phyloP scores from a whole-genome alignment of 2,329 filamentous ascomycete species.

The Aquanectria penicillioides region DNA sequence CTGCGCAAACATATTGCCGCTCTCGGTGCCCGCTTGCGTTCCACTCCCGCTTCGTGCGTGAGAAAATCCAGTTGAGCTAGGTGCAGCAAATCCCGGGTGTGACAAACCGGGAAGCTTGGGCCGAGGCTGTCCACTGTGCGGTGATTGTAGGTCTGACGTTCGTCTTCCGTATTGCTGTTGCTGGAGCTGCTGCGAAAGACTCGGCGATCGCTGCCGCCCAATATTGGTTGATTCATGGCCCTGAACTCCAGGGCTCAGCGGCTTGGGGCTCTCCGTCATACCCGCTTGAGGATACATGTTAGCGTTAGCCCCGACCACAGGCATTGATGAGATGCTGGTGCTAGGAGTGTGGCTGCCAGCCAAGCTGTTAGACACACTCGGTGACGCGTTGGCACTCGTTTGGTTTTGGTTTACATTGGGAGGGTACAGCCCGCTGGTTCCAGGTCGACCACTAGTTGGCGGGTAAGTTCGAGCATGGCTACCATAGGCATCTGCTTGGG shows the following conservation, averaged over 20 bases:
- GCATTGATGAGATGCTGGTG: constrained; percentile 60
- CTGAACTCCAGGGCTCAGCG: constrained; percentile 74
- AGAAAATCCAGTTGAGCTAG: constrained; percentile 43
- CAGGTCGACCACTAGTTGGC: constrained; percentile 67
- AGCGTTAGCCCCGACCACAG: constrained; percentile 57
- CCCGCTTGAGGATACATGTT: constrained; percentile 76
- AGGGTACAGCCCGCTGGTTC: constrained; percentile 67
- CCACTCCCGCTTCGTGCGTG: constrained; percentile 57
- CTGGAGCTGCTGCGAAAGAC: constrained; percentile 70
- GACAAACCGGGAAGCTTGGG: constrained; percentile 51
- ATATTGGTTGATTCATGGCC: constrained; percentile 62
- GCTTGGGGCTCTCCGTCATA: constrained; percentile 89
- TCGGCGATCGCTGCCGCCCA: constrained; percentile 71
- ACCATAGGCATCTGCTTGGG: constrained; percentile 58
- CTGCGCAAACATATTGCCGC: constrained; percentile 73
- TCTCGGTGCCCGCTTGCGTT: constrained; percentile 65
- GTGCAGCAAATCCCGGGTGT: constrained; percentile 48
- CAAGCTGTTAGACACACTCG: constrained; percentile 57
- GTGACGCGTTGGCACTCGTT: constrained; percentile 64
- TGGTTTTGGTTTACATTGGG: constrained; percentile 67
- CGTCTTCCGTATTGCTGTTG: constrained; percentile 69
- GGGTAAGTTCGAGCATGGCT: constrained; percentile 83
- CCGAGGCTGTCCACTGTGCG: constrained; percentile 57
- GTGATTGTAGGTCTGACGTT: constrained; percentile 64
- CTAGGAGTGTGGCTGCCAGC: constrained; percentile 57